Base-by-base conservation (phyloP, 139 green algal species). In the Closterium sp. region DNA sequence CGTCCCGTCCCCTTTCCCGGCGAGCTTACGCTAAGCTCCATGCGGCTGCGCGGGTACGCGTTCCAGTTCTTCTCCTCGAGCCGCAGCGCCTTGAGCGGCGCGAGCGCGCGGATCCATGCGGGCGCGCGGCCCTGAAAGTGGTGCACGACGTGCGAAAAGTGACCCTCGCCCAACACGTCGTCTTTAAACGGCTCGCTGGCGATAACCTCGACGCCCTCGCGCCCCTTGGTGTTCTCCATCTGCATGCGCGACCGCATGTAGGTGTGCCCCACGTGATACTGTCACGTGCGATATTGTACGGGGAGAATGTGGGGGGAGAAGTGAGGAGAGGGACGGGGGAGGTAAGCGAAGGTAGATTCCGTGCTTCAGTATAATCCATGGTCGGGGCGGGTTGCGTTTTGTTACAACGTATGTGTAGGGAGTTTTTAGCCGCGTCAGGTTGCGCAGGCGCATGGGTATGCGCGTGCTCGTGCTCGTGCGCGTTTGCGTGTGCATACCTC, bases 141-240 rank as follows among this genome's bases (percentile, higher is more conserved):
- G 84, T 87, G 27, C 21, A 87, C 84, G 17, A 87, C 84, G 84
- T 87, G 84, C 84, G 84, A 87, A 9, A 13, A 87, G 19, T 87
- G 84, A 6, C 84, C 84, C 84, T 30, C 28, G 84, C 84, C 84
- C 22, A 87, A 31, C 6, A 32, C 84, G 84, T 87, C 84, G 84
- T 87, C 28, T 87, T 30, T 87, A 9, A 87, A 87, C n/a, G 84
- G 84, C 84, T 87, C n/a, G 84, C 84, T 87, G 84, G 84, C 84
- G n/a, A 87, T 87, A 1, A 87, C 84, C 84, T 87, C 84, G 17
- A 87, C 84, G n/a, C 84, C 84, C 84, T 87, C 84, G 84, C 28
- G n/a, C 5, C 84, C 84, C 84, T 30, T 87, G n/a, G 84, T 87
- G 84, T 87, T 87, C 84, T 87, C 84, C 84, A 87, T 87, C 27